Evolutionary conservation across 345 rosid species (phyloP).

Genomic region (Boechera divaricarpa): DNA sequence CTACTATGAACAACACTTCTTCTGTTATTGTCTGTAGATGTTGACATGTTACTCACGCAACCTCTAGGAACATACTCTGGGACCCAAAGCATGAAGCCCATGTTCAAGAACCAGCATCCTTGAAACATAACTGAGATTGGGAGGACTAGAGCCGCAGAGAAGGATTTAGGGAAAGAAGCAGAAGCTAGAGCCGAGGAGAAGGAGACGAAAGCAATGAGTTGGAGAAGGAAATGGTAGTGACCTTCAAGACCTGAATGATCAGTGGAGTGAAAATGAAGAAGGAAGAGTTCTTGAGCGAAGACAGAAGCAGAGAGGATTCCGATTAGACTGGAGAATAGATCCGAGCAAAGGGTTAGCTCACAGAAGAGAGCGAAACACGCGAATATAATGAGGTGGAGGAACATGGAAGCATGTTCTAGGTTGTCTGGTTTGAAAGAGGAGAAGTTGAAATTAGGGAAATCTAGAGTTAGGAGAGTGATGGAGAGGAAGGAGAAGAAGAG

Average conservation of each 20-base stretch:
- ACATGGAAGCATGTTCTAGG: slow-evolving; percentile 88
- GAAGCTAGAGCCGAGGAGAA: slow-evolving; percentile 61
- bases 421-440: slow-evolving; percentile 60
- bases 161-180: slow-evolving; percentile 54
- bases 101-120: slow-evolving; percentile 85
- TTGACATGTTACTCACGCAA: slow-evolving; percentile 52
- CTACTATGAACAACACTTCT: slow-evolving; percentile 56
- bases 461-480: slow-evolving; percentile 61
- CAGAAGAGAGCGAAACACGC: slow-evolving; percentile 68
- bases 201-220: slow-evolving; percentile 70
- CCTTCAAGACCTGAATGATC: slow-evolving; percentile 90
- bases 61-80: slow-evolving; percentile 71
- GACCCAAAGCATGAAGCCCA: slow-evolving; percentile 88
- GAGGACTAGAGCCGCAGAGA: slow-evolving; percentile 64
- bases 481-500: slow-evolving; percentile 64
- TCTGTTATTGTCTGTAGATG: slow-evolving; percentile 20
- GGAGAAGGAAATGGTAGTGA: slow-evolving; percentile 89
- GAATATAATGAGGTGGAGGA: slow-evolving; percentile 78
- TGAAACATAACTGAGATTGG: slow-evolving; percentile 72
- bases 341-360: slow-evolving; percentile 55
- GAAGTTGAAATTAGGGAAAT: slow-evolving; percentile 59
- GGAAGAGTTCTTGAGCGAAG: slow-evolving; percentile 81
- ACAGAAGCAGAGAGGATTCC: slow-evolving; percentile 72
- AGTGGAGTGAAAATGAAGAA: slow-evolving; percentile 85
- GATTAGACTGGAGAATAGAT: slow-evolving; percentile 53